Evolutionary conservation across 495 filamentous ascomycete species (phyloP), one percentile per base, ranked within the genome.

Genomic region (Penicillium steckii): DNA sequence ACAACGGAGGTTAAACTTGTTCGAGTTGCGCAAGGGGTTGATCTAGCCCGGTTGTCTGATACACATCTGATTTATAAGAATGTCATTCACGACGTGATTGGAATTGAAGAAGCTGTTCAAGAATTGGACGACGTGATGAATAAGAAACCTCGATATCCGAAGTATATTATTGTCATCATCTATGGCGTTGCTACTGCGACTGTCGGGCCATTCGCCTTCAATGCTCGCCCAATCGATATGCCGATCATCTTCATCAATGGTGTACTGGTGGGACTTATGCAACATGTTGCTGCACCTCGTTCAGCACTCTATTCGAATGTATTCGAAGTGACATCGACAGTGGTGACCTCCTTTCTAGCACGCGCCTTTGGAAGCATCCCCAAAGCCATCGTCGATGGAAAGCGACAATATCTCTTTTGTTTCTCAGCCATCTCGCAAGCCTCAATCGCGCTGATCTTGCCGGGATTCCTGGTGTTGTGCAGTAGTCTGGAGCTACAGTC

Each of bases 1-100:
- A 96, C 91, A 1, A 88, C 90, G 8, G 91, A 95, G 61, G 86
- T 96, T 46, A 92, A 93, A 65, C 81, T 97, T 24, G 84, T 97
- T 15, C 83, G 88, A 8, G 76, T 82, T 2, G 68, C 67, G 1
- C 87, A 90, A 64, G 89, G 88, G 1, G 77, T 97, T 21, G 86
- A 97, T 68, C 77, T 97, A 1, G 88, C 88, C 8, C 88, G 86
- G 41, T 76, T 96, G 8, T 78, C 87, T 3, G 90, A 95, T 55
- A 83, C 85, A 8, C 90, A 96, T 61, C 81, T 88, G 35, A 83
- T 95, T 27, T 97, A 96, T 73, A 96, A 96, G 64, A 84, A 90
- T 55, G 89, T 96, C 13, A 83, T 95, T 7, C 90, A 96, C 62
- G 91, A 95, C 64, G 74, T 85, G 15, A 85, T 93, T 35, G 83